Evolutionary conservation across 768 basidiomycete species (phyloP).

Genomic region (Rhizopogon rudus): DNA sequence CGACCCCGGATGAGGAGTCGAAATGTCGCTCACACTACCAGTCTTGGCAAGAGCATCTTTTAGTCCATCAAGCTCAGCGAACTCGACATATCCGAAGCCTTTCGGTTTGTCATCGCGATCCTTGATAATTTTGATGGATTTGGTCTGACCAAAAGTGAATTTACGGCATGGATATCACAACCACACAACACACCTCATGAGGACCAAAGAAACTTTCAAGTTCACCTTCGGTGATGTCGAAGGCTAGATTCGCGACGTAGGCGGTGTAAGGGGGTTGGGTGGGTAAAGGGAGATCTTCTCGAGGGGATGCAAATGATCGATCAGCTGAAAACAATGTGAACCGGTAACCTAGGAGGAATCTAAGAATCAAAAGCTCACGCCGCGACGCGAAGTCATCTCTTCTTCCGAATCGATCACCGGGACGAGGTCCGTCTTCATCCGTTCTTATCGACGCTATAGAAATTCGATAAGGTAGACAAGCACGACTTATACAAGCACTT

Average conservation of each 20-base stretch:
- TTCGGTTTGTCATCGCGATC: constrained; percentile 94
- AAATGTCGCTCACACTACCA: constrained; percentile 50
- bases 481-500: constrained; percentile 31
- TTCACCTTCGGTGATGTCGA: constrained; percentile 84
- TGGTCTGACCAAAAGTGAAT: constrained; percentile 41
- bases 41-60: constrained; percentile 77
- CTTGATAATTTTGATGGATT: constrained; percentile 88
- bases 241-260: constrained; percentile 94
- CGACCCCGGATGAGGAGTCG: not conserved
- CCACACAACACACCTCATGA: constrained; percentile 42
- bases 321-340: constrained; percentile 37
- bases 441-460: constrained; percentile 59
- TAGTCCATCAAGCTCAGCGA: constrained; percentile 78
- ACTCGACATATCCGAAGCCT: constrained; percentile 98
- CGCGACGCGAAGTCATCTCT: constrained; percentile 63
- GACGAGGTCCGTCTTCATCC: constrained; percentile 57
- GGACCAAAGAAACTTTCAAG: constrained; percentile 76
- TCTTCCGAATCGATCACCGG: constrained; percentile 51
- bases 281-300: constrained; percentile 95
- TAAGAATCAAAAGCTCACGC: constrained; percentile 38
- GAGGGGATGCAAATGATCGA: constrained; percentile 51
- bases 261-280: constrained; percentile 92
- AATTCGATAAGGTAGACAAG: constrained; percentile 9
- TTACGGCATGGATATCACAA: not conserved
- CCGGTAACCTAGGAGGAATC: constrained; percentile 4